Conservation (phyloP, 331 rosid genomes). For the Spiraea crenata region DNA sequence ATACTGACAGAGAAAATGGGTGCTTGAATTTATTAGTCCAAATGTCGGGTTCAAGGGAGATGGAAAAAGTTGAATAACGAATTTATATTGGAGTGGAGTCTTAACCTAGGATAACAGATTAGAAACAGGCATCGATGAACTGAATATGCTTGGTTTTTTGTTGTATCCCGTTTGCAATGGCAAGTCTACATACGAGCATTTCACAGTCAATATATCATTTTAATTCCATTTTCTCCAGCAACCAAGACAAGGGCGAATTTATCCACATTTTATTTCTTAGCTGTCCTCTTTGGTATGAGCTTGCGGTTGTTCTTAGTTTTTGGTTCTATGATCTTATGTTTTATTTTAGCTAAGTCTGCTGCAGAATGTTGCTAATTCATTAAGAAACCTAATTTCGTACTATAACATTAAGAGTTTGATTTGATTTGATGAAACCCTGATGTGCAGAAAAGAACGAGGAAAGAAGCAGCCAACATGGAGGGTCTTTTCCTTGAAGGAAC, state of each 20-base stretch:
- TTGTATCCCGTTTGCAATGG: not conserved
- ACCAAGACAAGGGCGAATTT: not conserved
- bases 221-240: conserved; percentile 6
- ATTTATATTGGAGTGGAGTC: not conserved
- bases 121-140: conserved; percentile 8
- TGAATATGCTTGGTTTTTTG: not conserved
- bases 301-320: not conserved
- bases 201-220: not conserved
- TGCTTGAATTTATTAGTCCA: conserved; percentile 3
- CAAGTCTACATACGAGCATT: not conserved
- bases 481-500: conserved; percentile 81
- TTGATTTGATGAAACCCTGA: not conserved
- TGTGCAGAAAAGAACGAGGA: conserved; percentile 57
- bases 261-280: not conserved
- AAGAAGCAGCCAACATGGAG: conserved; percentile 81
- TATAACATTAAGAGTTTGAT: too few relatives aligned
- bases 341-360: not conserved
- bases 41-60: conserved; percentile 6
- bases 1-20: conserved; percentile 20
- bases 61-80: not conserved
- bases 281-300: not conserved
- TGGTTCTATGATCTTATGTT: not conserved
- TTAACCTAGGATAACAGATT: conserved; percentile 6
- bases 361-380: not conserved
- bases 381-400: not conserved